These are phyloP conservation scores for Chytriomyces confervae DNA, from an alignment of 192 early-diverging fungal species.

Conservation along the genomic window DNA sequence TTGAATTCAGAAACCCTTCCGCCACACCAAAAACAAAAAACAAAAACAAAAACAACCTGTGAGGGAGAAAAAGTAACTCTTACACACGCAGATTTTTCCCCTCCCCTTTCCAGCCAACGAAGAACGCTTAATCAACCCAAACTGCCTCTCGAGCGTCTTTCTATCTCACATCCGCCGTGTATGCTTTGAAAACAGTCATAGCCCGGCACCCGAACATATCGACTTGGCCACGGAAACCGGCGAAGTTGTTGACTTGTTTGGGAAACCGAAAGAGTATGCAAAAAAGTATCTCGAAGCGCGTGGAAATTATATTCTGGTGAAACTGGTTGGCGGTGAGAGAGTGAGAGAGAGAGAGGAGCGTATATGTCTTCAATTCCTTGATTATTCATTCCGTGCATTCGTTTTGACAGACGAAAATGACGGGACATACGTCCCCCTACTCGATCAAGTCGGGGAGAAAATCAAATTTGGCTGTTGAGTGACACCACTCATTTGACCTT, in stretches of 20 bases:
- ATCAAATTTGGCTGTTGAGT: conserved; percentile 55
- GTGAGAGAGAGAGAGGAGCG: too few species aligned
- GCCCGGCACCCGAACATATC: conserved; percentile 37
- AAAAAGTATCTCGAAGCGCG: conserved; percentile 56
- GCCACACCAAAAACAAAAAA: not conserved
- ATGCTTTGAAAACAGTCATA: conserved; percentile 40
- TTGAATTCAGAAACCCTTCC: not conserved
- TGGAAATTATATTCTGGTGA: conserved; percentile 67
- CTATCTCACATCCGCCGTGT: conserved; percentile 49
- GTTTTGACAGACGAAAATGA: conserved; percentile 41
- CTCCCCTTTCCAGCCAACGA: conserved; percentile 48
- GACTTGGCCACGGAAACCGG: conserved; percentile 61
- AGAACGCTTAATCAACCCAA: conserved; percentile 58
- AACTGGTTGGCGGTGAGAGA: conserved; percentile 61
- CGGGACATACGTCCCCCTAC: conserved; percentile 48
- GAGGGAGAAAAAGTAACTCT: not conserved
- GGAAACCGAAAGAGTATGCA: conserved; percentile 61
- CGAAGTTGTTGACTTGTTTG: conserved; percentile 58
- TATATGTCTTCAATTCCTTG: not conserved
- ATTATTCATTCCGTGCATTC: conserved; percentile 1
- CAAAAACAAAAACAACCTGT: not conserved
- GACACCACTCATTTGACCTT: not conserved
- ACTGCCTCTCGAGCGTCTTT: conserved; percentile 54
- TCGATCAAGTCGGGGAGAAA: conserved; percentile 53
- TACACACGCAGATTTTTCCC: not conserved